These are phyloP conservation scores for Ormosia semicastrata DNA, from an alignment of 306 rosid genomes.

Conservation along the genomic window DNA sequence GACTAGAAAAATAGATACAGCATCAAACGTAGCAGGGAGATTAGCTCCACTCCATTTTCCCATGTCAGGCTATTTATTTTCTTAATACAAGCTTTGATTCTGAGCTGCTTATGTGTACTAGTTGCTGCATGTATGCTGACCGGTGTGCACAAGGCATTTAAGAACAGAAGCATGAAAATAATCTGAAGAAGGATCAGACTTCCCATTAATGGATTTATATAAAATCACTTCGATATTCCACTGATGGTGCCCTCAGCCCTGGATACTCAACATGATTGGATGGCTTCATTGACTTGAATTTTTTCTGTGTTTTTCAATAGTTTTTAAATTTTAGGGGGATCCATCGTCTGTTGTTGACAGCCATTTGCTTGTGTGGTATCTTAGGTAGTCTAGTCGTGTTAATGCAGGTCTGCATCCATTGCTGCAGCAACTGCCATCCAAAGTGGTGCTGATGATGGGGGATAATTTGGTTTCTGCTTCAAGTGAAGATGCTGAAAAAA, in stretches of 20 bases:
- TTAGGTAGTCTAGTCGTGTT: no score
- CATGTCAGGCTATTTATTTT: conserved; percentile 12
- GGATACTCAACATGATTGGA: conserved; percentile 16
- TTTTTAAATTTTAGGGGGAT: no score
- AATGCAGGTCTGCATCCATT: conserved; percentile 75
- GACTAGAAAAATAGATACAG: neutral
- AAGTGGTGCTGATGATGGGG: conserved; percentile 44
- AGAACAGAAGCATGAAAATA: conserved; percentile 21
- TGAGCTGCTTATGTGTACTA: conserved; percentile 20
- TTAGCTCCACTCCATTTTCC: neutral
- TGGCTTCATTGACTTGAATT: neutral
- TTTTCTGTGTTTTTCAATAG: no score
- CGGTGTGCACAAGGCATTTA: neutral
- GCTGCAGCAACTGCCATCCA: conserved; percentile 65
- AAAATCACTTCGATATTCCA: conserved; percentile 7
- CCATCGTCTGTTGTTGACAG: no score
- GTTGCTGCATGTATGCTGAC: neutral
- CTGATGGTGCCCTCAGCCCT: neutral
- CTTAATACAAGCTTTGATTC: neutral
- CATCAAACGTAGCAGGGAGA: neutral
- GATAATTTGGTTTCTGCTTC: conserved; percentile 61
- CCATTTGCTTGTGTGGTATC: no score
- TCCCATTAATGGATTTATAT: conserved; percentile 13
- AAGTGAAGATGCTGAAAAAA: conserved; percentile 64
- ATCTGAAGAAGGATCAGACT: neutral